These are phyloP conservation scores for Amaranthus palmeri DNA, from an alignment of 148 eudicot genomes.

Conservation along the genomic window DNA sequence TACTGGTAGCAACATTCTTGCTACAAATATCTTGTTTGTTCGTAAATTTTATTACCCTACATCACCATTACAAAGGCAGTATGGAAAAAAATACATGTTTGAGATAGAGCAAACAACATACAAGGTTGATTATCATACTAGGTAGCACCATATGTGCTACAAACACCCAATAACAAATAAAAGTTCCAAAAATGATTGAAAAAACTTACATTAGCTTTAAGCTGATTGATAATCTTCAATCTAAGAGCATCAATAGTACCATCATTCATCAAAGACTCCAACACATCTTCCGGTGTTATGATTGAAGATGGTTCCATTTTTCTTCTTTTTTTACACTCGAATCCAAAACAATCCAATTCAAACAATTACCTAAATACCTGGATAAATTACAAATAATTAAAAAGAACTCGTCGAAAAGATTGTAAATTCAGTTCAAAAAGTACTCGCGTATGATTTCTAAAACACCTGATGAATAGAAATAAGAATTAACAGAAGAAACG, in stretches of 20 bases:
- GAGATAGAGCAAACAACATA: too few species aligned
- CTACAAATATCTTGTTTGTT: too few species aligned
- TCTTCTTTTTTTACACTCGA: background rate
- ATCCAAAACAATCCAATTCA: background rate
- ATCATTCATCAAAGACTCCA: constrained; percentile 85
- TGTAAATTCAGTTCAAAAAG: too few species aligned
- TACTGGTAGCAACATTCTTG: too few species aligned
- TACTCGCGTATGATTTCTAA: too few species aligned
- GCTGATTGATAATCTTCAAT: constrained; percentile 87
- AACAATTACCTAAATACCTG: background rate
- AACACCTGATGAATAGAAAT: too few species aligned
- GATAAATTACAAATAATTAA: background rate
- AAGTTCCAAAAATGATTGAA: background rate
- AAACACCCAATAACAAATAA: background rate
- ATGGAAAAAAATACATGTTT: too few species aligned
- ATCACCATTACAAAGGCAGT: too few species aligned
- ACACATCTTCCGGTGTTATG: constrained; percentile 78
- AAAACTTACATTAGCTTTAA: constrained; percentile 74
- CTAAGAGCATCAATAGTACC: constrained; percentile 82
- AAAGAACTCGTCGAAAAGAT: background rate
- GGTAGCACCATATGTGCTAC: background rate
- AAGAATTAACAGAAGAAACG: too few species aligned
- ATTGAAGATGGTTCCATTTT: constrained; percentile 47
- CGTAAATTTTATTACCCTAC: too few species aligned
- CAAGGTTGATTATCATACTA: background rate